A percentile compares a stretch with the other conserved stretches of the same genome.
Conservation (phyloP, 176 grass and related monocot species). For the Alloteropsis semialata region DNA sequence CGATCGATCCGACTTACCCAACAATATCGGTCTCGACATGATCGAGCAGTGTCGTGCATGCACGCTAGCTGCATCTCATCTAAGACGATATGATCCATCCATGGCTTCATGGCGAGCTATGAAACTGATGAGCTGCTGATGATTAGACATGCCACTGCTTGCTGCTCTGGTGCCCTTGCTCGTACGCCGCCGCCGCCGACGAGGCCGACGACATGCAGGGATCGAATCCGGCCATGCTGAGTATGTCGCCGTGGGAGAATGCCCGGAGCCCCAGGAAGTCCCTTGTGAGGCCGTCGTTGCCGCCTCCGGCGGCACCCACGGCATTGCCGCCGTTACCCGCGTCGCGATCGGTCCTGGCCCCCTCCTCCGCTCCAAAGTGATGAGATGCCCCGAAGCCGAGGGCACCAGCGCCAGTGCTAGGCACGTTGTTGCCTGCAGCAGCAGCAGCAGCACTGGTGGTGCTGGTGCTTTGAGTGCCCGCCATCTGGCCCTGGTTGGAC, state of each 20-base stretch:
- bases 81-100: neutral
- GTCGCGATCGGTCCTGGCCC: neutral
- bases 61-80: neutral
- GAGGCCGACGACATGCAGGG: slow-evolving; percentile 61
- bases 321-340: slow-evolving; percentile 29
- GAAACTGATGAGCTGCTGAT: neutral
- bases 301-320: neutral
- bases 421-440: slow-evolving; percentile 17
- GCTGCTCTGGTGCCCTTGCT: slow-evolving; percentile 53
- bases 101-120: neutral
- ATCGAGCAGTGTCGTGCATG: neutral
- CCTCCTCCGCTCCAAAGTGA: slow-evolving; percentile 18
- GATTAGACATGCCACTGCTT: slow-evolving; percentile 71
- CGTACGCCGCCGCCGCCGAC: slow-evolving; percentile 43
- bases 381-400: slow-evolving; percentile 24
- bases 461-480: slow-evolving; percentile 41
- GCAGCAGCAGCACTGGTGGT: neutral
- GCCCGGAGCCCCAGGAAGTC: slow-evolving; percentile 88
- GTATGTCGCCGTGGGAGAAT: slow-evolving; percentile 73
- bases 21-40: slow-evolving; percentile 8
- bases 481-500: slow-evolving; percentile 70
- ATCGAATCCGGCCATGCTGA: slow-evolving; percentile 67
- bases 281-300: slow-evolving; percentile 65
- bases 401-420: slow-evolving; percentile 20
- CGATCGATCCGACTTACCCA: slow-evolving; percentile 36